Evolutionary conservation across 192 early-diverging fungal species (phyloP), one percentile per base, ranked within the genome.

Genomic region (Coemansia asiatica): DNA sequence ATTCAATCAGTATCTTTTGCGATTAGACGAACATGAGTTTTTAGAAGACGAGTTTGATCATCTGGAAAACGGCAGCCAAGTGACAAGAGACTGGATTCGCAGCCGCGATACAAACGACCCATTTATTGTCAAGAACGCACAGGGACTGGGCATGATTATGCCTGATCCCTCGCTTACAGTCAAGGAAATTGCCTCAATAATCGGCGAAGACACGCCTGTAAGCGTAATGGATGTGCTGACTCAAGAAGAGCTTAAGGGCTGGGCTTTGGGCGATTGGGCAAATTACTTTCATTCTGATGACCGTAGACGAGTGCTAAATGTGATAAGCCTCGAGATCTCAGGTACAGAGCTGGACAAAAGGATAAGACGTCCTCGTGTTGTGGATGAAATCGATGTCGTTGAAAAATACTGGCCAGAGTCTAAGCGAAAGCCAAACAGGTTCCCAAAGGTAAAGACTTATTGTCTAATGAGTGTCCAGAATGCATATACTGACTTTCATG

Each of bases 201-300:
- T 89, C 26, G 88, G 90, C 9, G 66, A 77, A 15, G 85, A 90
- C 36, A 85, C 69, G n/a, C 84, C 81, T n/a, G 88, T 95, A 2
- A 93, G 94, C 44, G 92, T 92, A 8, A 91, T 95, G 85, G 91
- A 97, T 71, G 95, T 97, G 12, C 74, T 92, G n/a, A 91, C 95
- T 0, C 95, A 97, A 71, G 84, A 87, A 15, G 91, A 93, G 61
- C 79, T 84, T 29, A 74, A 77, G 16, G 90, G 88, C 16, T 91
- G 90, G 94, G 90, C 90, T 7, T 69, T 97, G 74, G 85, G 85
- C n/a, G 78, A 85, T 44, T 97, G 92, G 93, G 90, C 93, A 13
- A 82, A 86, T 19, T 97, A 95, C 74, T 92, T 89, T 63, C 63
- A 64, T 55, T 75, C 81, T 1, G 66, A 81, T 50, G 81, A 89